Percentiles rank a stretch among this genome's conserved stretches.
Conservation (phyloP, 345 rosid genomes). For the Aegle marmelos region DNA sequence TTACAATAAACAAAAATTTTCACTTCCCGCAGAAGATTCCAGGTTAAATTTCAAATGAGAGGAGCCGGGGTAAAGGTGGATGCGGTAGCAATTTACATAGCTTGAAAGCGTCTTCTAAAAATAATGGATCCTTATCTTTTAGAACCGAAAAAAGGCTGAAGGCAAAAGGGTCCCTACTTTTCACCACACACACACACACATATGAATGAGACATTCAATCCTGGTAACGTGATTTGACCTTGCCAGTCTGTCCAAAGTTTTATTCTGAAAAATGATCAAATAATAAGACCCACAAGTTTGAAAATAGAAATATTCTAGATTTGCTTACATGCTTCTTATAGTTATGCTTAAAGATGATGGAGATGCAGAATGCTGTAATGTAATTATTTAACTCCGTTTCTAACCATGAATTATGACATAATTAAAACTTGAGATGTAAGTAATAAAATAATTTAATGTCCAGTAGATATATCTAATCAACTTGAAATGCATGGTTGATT, state of each 20-base stretch:
- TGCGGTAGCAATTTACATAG: not conserved
- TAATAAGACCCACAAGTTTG: not conserved
- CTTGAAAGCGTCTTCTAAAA: not conserved
- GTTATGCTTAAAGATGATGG: not conserved
- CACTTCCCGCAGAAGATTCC: not conserved
- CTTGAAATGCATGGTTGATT: not conserved
- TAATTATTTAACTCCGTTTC: not conserved
- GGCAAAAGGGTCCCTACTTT: not conserved
- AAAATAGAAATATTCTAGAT: not conserved
- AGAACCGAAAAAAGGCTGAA: not conserved
- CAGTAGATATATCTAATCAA: not conserved
- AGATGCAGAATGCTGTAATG: not conserved
- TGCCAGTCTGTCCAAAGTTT: constrained; percentile 29
- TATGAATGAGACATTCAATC: constrained; percentile 12
- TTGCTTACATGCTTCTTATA: not conserved
- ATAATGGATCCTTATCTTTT: constrained; percentile 14
- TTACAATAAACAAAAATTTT: not conserved
- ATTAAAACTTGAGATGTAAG: not conserved
- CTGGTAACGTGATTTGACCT: constrained; percentile 21
- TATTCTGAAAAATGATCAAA: not conserved
- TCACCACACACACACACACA: not conserved
- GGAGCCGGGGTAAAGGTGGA: not conserved
- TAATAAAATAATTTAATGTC: not conserved
- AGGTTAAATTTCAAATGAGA: not conserved
- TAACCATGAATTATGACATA: too few relatives aligned